Conservation (phyloP, 176 grass and related monocot genomes). For the Musa itinerans region DNA sequence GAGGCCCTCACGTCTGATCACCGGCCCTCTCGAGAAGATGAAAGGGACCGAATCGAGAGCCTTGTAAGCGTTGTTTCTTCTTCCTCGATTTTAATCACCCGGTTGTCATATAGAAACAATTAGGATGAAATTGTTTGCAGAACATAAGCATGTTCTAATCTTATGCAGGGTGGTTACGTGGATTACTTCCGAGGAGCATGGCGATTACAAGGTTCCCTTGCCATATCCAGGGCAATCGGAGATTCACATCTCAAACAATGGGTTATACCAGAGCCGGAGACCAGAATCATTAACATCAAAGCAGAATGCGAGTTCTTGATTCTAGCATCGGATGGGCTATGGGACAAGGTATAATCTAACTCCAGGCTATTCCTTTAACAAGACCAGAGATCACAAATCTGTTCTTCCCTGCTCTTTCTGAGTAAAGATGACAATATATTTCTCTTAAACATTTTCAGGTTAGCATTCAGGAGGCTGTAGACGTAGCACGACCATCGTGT, state of each 20-base stretch:
- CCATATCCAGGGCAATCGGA: slow-evolving; percentile 73
- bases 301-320: slow-evolving; percentile 72
- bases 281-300: slow-evolving; percentile 40
- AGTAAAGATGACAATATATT: neutral
- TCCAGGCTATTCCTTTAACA: too few relatives aligned
- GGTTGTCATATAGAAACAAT: neutral
- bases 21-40: slow-evolving; percentile 53
- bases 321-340: slow-evolving; percentile 78
- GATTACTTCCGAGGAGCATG: slow-evolving; percentile 68
- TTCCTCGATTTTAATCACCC: neutral
- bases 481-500: slow-evolving; percentile 41
- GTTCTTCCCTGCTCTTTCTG: too few relatives aligned
- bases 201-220: slow-evolving; percentile 84
- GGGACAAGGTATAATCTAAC: slow-evolving; percentile 49
- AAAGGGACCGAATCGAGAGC: slow-evolving; percentile 72
- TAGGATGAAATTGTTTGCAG: neutral
- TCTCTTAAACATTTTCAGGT: neutral
- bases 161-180: slow-evolving; percentile 66
- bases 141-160: neutral
- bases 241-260: slow-evolving; percentile 82
- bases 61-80: slow-evolving; percentile 37
- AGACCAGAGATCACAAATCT: too few relatives aligned
- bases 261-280: slow-evolving; percentile 77
- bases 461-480: slow-evolving; percentile 76
- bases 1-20: slow-evolving; percentile 87